Evolutionary conservation across 306 rosid genomes (phyloP).

Genomic region (Astragalus membranaceus): DNA sequence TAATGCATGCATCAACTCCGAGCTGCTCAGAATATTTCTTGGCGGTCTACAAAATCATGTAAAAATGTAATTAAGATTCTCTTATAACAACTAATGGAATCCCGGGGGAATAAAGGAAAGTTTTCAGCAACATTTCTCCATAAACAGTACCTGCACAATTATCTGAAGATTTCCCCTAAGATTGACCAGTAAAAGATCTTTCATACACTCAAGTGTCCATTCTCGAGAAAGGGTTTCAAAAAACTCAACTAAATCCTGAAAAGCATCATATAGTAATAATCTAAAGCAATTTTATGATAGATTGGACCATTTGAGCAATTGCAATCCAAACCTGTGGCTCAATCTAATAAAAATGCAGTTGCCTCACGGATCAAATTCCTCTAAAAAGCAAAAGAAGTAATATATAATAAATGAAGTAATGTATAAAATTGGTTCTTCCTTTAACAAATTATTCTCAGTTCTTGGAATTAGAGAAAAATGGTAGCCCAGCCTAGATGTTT

Average conservation of each 20-base stretch:
- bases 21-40: constrained; percentile 96
- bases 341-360: constrained; percentile 79
- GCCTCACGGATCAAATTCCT: constrained; percentile 97
- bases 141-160: constrained; percentile 69
- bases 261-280: constrained; percentile 21
- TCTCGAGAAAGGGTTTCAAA: constrained; percentile 91
- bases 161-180: constrained; percentile 96
- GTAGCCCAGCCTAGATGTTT: not conserved
- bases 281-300: not conserved
- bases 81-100: not conserved
- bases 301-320: not conserved
- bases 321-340: constrained; percentile 79
- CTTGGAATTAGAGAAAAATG: not conserved
- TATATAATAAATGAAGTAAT: constrained; percentile 2
- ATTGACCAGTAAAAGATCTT: constrained; percentile 90
- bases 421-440: not conserved
- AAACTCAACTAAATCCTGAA: constrained; percentile 86
- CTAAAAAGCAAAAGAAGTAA: constrained; percentile 30
- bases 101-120: not conserved
- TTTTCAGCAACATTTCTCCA: not conserved
- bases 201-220: constrained; percentile 98
- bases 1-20: constrained; percentile 86
- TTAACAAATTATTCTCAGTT: not conserved
- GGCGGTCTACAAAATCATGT: constrained; percentile 55
- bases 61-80: constrained; percentile 18